Evolutionary conservation across 1,284 basidiomycete species (phyloP).

Genomic region (Schizophyllum commune): DNA sequence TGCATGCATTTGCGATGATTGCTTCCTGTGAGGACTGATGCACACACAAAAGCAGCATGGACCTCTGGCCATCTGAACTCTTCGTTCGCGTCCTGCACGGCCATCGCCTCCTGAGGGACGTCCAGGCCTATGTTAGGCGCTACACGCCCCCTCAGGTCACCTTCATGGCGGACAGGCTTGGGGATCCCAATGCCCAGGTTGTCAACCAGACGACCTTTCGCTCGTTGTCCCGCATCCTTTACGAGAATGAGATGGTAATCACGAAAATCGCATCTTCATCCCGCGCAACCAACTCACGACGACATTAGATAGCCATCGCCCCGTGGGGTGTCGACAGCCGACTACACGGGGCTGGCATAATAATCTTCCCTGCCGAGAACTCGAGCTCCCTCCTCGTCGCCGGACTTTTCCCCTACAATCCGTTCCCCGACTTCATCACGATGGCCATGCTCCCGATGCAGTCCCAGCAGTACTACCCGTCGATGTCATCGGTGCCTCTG

Average conservation of each 20-base stretch:
- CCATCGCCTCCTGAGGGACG: slow-evolving; percentile 35
- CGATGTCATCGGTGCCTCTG: not conserved
- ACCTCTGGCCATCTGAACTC: slow-evolving; percentile 46
- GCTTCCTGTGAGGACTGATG: slow-evolving; percentile 7
- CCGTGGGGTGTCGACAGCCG: slow-evolving; percentile 39
- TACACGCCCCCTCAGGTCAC: slow-evolving; percentile 45
- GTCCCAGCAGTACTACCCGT: not conserved
- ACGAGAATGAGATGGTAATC: slow-evolving; percentile 45
- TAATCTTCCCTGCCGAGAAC: slow-evolving; percentile 51
- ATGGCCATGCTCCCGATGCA: not conserved
- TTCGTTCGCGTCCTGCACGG: slow-evolving; percentile 36
- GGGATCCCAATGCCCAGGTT: slow-evolving; percentile 36
- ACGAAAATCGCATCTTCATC: not conserved
- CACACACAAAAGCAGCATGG: slow-evolving; percentile 27
- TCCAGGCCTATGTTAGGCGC: slow-evolving; percentile 41
- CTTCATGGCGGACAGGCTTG: slow-evolving; percentile 52
- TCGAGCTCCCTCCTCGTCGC: slow-evolving; percentile 50
- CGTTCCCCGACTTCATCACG: slow-evolving; percentile 46
- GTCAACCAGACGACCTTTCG: slow-evolving; percentile 49
- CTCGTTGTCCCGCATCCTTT: slow-evolving; percentile 41
- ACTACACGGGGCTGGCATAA: slow-evolving; percentile 43
- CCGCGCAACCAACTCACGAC: slow-evolving; percentile 3
- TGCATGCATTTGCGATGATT: slow-evolving; percentile 16
- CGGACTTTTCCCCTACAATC: slow-evolving; percentile 41
- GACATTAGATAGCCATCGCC: slow-evolving; percentile 43